phyloP scores from a whole-genome alignment of 352 stramenopile genomes.

The Globisporangium parvum region DNA sequence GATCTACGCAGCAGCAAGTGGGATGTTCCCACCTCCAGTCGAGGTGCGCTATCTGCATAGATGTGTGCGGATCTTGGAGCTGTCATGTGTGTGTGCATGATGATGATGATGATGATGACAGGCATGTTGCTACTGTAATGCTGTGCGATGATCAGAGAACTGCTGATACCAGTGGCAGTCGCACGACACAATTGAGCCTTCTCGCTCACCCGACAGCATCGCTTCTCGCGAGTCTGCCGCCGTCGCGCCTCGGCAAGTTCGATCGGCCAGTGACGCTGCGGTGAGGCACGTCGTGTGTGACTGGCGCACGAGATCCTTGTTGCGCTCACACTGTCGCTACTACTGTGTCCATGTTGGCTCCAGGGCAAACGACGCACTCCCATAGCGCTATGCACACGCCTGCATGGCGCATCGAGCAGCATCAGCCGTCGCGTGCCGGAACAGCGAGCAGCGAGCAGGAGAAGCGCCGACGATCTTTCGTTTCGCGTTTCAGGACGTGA shows the following conservation, averaged over 20 bases:
- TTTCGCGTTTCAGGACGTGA: too few species aligned
- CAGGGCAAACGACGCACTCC: too few species aligned
- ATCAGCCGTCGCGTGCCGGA: too few species aligned
- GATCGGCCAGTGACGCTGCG: constrained; percentile 6
- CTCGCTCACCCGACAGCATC: not conserved
- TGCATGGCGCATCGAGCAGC: too few species aligned
- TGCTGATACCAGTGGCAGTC: not conserved
- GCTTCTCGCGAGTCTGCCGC: not conserved
- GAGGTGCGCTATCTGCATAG: constrained; percentile 5
- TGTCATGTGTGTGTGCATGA: not conserved
- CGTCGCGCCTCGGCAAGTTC: constrained; percentile 10
- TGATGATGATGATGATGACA: too few species aligned
- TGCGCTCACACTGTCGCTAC: not conserved
- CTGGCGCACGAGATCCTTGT: not conserved
- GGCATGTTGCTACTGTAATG: not conserved
- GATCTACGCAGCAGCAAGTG: constrained; percentile 22
- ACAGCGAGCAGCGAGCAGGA: too few species aligned
- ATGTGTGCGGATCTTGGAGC: not conserved
- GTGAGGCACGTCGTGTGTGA: not conserved
- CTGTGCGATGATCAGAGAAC: not conserved
- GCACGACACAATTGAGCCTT: not conserved
- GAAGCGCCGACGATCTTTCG: too few species aligned
- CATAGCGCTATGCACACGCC: too few species aligned
- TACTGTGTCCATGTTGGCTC: too few species aligned
- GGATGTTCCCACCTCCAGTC: constrained; percentile 9